Evolutionary conservation across 306 rosid genomes (phyloP), one percentile per base, ranked within the genome.

Genomic region (Luffa aegyptiaca): DNA sequence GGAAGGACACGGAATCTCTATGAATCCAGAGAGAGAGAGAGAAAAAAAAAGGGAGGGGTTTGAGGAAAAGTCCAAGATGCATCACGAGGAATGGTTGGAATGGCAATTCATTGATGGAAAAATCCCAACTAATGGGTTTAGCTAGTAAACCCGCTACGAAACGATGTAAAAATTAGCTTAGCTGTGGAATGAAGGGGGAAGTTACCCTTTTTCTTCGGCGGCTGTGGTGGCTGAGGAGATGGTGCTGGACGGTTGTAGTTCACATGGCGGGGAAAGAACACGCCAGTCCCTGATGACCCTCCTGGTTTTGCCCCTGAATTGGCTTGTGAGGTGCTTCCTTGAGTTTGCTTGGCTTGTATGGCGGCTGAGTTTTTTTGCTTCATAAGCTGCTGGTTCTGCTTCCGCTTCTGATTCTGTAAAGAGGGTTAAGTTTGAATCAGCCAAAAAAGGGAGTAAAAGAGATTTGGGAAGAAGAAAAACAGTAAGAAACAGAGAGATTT

Each of bases 201-300:
- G 4, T 8, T 73, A 87, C 92, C 89, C 81, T 72, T 82, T 70
- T 85, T 82, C 79, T 85, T 87, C 36, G 76, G 51, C 57, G 85
- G 82, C 53, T 86, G 78, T 51, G 78, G 78, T 17, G 78, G 78
- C 62, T 48, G 78, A 7, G 62, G 78, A 42, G 77, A 68, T 13
- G 83, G 81, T 12, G 86, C 48, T 53, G 46, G 49, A 17, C 79
- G 79, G 64, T 53, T 75, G 64, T 75, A 51, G 49, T 51, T 75
- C 48, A 51, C 64, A 52, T 52, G 79, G 10, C 86, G 82, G 12
- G 88, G 91, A 83, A 94, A 81, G 90, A 92, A 94, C 2, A 94
- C 97, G 20, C 98, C 98, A 0, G 98, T 94, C 17, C 98, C 98
- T 53, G 83, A 57, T 0, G 89, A 86, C 7, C 87, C 82, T 10